Base-by-base conservation (phyloP, 2,329 filamentous ascomycete species). In the Nothophoma quercina region DNA sequence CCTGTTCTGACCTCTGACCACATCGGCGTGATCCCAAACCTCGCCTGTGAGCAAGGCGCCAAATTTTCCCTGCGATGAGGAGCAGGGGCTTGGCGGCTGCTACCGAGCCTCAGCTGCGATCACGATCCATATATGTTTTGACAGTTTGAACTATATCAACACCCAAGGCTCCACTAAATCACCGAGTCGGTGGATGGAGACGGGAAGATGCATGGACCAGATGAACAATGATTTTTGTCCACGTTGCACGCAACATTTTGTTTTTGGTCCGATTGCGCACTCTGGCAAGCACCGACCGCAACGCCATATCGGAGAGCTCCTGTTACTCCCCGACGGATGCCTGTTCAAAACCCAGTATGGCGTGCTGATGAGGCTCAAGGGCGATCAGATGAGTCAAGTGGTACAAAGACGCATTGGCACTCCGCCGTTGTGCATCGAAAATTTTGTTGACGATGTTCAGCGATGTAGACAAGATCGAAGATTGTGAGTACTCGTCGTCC, bases 1-100 rank as follows among this genome's bases (percentile, higher is more conserved):
- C 22, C 36, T 30, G 39, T 66, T 67, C 33, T 47, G 16, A 18
- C 29, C 46, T 54, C 54, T 67, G 62, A 55, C 71, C 58, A 63
- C 52, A 53, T 54, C 51, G 59, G 55, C 53, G 51, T 65, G 62
- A 59, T 48, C 22, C 47, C 16, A 33, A 18, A n/a, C 12, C 35
- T 45, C 43, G 36, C 43, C 28, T 26, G n/a, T 7, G 19, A 30
- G 30, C 13, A 35, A n/a, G 18, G 21, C 36, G 5, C 9, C n/a
- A 18, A 34, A 25, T 28, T 29, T 18, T 18, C 35, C 15, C n/a
- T 26, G 23, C 30, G 8, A 34, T 18, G 4, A 22, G 13, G 28
- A 33, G 19, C 50, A 48, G 50, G 33, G 50, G 50, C 50, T 48
- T 39, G 16, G 43, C 44, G 44, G 50, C 44, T 40, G 38, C 44